Percentiles rank a stretch among this genome's conserved stretches.
phyloP scores from a whole-genome alignment of 2,329 filamentous ascomycete species.

The Fusarium setosum region DNA sequence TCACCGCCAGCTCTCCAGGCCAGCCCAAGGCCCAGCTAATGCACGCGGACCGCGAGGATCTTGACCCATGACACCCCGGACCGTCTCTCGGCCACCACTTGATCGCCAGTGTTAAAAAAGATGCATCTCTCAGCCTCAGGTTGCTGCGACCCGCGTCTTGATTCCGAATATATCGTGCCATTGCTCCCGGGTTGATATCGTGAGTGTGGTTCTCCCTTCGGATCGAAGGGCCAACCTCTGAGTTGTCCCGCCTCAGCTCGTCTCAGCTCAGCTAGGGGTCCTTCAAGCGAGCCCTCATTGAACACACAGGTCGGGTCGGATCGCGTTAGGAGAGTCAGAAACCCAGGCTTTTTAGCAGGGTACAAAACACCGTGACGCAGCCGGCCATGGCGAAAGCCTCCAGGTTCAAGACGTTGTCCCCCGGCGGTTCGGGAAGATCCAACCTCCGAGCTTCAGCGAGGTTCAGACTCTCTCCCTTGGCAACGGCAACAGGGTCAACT shows the following conservation, averaged over 20 bases:
- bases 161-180: conserved; percentile 22
- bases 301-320: not conserved
- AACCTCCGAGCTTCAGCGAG: conserved; percentile 26
- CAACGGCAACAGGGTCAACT: conserved; percentile 2
- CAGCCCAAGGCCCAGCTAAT: conserved; percentile 24
- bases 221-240: not conserved
- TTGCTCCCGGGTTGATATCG: conserved; percentile 25
- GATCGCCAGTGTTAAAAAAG: not conserved
- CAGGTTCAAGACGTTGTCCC: conserved; percentile 7
- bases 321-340: not conserved
- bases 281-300: not conserved
- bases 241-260: not conserved
- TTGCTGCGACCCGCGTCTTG: not conserved
- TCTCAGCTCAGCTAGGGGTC: not conserved
- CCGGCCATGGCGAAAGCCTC: not conserved
- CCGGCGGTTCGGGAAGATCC: conserved; percentile 33
- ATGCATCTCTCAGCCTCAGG: conserved; percentile 4
- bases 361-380: conserved; percentile 15
- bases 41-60: conserved; percentile 30
- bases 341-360: not conserved
- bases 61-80: conserved; percentile 13
- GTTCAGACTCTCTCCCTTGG: conserved; percentile 12
- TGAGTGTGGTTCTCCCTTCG: conserved; percentile 6
- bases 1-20: conserved; percentile 36
- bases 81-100: not conserved